phyloP scores from a whole-genome alignment of 768 basidiomycete genomes.

The Macrocybe gigantea region DNA sequence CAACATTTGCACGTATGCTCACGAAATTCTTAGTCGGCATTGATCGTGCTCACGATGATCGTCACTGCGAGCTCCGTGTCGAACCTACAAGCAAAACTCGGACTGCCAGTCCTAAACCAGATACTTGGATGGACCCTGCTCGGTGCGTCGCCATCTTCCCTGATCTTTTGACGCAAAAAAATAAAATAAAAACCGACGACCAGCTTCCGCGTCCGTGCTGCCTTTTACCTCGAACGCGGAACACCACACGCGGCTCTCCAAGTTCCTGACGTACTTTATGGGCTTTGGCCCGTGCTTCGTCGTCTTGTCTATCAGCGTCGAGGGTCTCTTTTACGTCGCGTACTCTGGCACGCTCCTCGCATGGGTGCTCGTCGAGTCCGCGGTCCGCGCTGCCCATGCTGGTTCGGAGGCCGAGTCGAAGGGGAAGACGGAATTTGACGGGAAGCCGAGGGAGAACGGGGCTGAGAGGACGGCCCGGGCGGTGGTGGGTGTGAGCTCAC shows the following conservation, averaged over 20 bases:
- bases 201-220: conserved; percentile 45
- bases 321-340: conserved; percentile 73
- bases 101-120: conserved; percentile 59
- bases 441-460: no score
- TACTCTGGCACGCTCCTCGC: conserved; percentile 55
- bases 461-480: no score
- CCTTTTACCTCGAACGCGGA: conserved; percentile 37
- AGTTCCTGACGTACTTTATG: conserved; percentile 58
- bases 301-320: conserved; percentile 75
- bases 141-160: conserved; percentile 29
- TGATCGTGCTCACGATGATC: conserved; percentile 41
- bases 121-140: conserved; percentile 60
- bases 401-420: conserved; percentile 1
- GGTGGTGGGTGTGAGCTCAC: no score
- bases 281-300: conserved; percentile 73
- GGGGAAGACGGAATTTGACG: conserved; percentile 6
- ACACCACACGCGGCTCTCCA: conserved; percentile 37
- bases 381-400: conserved; percentile 10
- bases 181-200: neutral
- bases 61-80: conserved; percentile 54
- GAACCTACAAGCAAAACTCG: conserved; percentile 59
- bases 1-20: neutral
- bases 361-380: conserved; percentile 65
- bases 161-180: neutral
- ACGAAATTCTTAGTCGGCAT: conserved; percentile 26